phyloP scores from a whole-genome alignment of 139 green algal genomes.

The Closterium sp. region DNA sequence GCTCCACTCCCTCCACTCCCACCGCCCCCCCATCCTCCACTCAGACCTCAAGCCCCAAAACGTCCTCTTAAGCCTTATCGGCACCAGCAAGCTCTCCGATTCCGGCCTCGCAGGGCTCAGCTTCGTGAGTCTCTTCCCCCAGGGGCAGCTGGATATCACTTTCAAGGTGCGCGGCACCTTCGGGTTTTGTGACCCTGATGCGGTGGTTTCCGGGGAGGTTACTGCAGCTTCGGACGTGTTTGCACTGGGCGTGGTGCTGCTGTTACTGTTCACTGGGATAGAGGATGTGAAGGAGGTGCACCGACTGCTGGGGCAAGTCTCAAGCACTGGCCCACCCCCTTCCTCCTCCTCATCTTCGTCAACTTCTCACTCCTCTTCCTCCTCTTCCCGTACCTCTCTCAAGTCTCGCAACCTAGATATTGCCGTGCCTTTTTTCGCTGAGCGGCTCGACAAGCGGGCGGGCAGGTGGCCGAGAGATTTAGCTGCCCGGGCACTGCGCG shows the following conservation, averaged over 20 bases:
- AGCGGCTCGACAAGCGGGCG: slow-evolving; percentile 10
- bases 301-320: neutral
- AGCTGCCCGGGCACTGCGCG: neutral
- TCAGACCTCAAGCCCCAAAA: neutral
- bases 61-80: neutral
- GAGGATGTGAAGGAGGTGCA: neutral
- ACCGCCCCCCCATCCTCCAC: neutral
- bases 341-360: too few species aligned
- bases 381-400: too few species aligned
- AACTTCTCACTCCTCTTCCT: too few species aligned
- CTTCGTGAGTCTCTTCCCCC: neutral
- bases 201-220: neutral
- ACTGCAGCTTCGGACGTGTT: neutral
- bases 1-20: neutral
- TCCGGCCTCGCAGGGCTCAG: neutral
- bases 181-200: neutral
- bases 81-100: neutral
- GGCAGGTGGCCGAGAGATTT: neutral
- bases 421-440: neutral
- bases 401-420: slow-evolving; percentile 11
- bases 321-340: neutral
- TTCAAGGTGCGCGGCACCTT: neutral
- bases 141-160: neutral
- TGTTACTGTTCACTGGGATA: neutral
- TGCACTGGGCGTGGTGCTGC: neutral